Percentiles rank a stretch among this genome's conserved stretches.
Evolutionary conservation across 495 filamentous ascomycete species (phyloP).

Genomic region (Neurospora discreta): DNA sequence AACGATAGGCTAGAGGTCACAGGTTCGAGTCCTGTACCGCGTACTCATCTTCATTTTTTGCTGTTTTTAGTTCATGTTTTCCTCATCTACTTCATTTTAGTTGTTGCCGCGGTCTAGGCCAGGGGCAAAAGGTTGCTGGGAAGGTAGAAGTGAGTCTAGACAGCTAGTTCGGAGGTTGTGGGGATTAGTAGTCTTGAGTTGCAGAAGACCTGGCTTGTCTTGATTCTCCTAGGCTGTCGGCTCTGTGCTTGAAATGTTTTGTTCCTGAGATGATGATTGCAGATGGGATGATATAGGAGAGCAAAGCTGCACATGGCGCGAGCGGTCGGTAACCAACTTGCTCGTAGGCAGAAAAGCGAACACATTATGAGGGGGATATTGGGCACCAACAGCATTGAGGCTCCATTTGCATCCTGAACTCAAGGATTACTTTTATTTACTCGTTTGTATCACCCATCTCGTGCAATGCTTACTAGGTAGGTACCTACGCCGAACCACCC

Average conservation of each 20-base stretch:
- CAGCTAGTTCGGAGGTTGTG: background rate
- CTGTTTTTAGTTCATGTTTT: background rate
- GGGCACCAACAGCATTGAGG: background rate
- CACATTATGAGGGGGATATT: background rate
- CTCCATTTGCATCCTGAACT: background rate
- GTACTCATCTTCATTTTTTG: background rate
- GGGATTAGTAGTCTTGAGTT: background rate
- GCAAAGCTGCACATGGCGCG: background rate
- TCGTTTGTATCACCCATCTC: background rate
- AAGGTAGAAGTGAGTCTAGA: background rate
- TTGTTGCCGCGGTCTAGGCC: background rate
- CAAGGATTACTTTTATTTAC: background rate
- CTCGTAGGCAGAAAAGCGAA: background rate
- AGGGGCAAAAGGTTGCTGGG: background rate
- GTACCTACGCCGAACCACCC: background rate
- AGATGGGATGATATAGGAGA: background rate
- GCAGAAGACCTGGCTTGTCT: background rate
- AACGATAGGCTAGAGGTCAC: background rate
- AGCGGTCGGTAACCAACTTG: background rate
- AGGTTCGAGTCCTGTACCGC: background rate
- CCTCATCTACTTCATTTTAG: background rate
- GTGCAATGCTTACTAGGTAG: too few relatives aligned
- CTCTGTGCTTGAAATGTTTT: background rate
- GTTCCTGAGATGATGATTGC: background rate
- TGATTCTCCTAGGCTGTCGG: background rate